Percentiles rank a stretch among this genome's conserved stretches.
Conservation (phyloP, 352 stramenopile genomes). For the Pythium vanterpoolii region DNA sequence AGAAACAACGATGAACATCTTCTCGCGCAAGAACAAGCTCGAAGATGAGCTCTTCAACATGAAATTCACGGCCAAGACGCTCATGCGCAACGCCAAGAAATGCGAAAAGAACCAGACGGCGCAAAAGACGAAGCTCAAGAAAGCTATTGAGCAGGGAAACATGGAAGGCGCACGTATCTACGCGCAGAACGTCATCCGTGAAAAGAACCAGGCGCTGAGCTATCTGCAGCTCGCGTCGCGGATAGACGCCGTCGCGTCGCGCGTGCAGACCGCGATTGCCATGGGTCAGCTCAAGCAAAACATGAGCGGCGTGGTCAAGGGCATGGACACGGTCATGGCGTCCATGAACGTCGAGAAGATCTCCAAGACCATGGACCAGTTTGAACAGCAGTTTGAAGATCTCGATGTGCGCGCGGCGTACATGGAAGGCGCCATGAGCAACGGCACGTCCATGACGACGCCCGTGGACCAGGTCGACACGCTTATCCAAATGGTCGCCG, state of each 20-base stretch:
- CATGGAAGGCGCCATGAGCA: slow-evolving; percentile 98
- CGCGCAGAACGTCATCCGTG: slow-evolving; percentile 88
- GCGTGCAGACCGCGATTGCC: slow-evolving; percentile 96
- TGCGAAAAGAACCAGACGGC: slow-evolving; percentile 97
- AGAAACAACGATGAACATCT: slow-evolving; percentile 65
- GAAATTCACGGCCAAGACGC: slow-evolving; percentile 87
- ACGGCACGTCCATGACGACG: slow-evolving; percentile 92
- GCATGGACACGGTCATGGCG: slow-evolving; percentile 96
- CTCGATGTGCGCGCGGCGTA: slow-evolving; percentile 97
- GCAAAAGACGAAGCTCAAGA: slow-evolving; percentile 96
- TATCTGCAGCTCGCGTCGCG: slow-evolving; percentile 94
- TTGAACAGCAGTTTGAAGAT: slow-evolving; percentile 99
- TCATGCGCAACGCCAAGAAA: slow-evolving; percentile 94
- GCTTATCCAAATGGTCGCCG: slow-evolving; percentile 97
- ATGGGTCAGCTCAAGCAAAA: slow-evolving; percentile 94
- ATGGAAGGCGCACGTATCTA: slow-evolving; percentile 98
- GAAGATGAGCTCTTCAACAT: slow-evolving; percentile 90
- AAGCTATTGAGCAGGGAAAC: slow-evolving; percentile 95
- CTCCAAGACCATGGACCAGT: slow-evolving; percentile 96
- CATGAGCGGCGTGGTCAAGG: slow-evolving; percentile 96
- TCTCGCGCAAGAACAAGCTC: slow-evolving; percentile 81
- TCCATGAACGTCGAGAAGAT: slow-evolving; percentile 99
- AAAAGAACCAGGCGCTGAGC: slow-evolving; percentile 91
- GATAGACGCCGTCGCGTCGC: slow-evolving; percentile 95
- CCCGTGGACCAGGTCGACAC: slow-evolving; percentile 97